phyloP scores from a whole-genome alignment of 371 early-diverging fungal genomes.

The Zopfochytrium polystomum region DNA sequence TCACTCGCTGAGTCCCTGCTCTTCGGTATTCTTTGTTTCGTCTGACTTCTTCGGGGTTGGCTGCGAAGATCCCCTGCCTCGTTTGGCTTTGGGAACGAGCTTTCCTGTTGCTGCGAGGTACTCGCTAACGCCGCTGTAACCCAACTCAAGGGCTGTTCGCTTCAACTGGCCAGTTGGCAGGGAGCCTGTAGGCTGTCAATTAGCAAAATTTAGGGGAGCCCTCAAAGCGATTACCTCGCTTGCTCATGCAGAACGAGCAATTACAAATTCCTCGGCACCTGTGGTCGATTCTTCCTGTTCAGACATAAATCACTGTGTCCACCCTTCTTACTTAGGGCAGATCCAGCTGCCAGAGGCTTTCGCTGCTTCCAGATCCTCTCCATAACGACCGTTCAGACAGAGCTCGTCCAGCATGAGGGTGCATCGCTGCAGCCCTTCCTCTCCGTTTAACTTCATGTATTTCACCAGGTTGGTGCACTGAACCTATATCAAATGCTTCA shows the following conservation, averaged over 20 bases:
- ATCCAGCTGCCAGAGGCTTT: slow-evolving; percentile 32
- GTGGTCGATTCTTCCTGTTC: not conserved
- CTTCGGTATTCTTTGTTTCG: not conserved
- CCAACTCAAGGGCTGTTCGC: slow-evolving; percentile 12
- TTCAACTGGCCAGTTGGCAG: slow-evolving; percentile 26
- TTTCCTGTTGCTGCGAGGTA: slow-evolving; percentile 20
- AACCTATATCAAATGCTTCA: slow-evolving; percentile 8
- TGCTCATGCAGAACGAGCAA: slow-evolving; percentile 52
- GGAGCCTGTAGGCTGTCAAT: slow-evolving; percentile 8
- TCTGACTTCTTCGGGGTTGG: slow-evolving; percentile 1
- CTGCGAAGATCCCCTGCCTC: not conserved
- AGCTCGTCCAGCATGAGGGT: slow-evolving; percentile 40
- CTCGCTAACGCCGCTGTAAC: slow-evolving; percentile 23
- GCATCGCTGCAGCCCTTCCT: slow-evolving; percentile 2
- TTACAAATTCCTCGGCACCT: slow-evolving; percentile 47
- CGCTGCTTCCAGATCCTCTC: slow-evolving; percentile 31
- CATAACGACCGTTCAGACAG: slow-evolving; percentile 46
- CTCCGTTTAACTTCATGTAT: slow-evolving; percentile 15
- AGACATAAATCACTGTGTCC: too few species aligned
- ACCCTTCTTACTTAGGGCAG: slow-evolving; percentile 49
- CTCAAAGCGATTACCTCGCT: slow-evolving; percentile 15
- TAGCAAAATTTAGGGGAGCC: not conserved
- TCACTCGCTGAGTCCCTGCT: not conserved
- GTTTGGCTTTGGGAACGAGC: not conserved
- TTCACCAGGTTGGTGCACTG: slow-evolving; percentile 37